Evolutionary conservation across 2,329 filamentous ascomycete species (phyloP).

Genomic region (Ceratocystiopsis brevicomis): DNA sequence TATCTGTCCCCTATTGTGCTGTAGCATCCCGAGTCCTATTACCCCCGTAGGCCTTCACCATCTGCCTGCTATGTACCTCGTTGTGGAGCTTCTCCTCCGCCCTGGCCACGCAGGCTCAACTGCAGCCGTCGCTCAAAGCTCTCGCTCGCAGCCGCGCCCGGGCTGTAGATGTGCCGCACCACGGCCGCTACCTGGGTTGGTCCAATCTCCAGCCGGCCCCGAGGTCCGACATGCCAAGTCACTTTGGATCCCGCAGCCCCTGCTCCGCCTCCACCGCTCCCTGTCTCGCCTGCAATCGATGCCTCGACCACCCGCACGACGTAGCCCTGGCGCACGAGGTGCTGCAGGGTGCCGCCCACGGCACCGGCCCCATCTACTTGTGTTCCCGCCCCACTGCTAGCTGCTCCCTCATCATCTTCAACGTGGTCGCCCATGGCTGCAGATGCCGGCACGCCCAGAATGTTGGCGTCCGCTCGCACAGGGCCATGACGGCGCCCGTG

Average conservation of each 20-base stretch:
- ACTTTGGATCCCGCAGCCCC: conserved; percentile 20
- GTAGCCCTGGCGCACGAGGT: conserved; percentile 68
- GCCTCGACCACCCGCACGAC: conserved; percentile 54
- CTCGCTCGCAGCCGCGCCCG: conserved; percentile 24
- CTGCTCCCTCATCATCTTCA: conserved; percentile 8
- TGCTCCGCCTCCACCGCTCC: not conserved
- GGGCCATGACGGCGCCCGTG: conserved; percentile 17
- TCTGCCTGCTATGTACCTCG: too few relatives aligned
- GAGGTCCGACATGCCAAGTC: conserved; percentile 68
- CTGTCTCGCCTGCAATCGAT: conserved; percentile 39
- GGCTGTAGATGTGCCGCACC: conserved; percentile 37
- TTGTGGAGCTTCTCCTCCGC: too few relatives aligned
- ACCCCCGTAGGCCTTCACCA: too few relatives aligned
- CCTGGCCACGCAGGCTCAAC: conserved; percentile 33
- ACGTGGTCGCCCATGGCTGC: conserved; percentile 8
- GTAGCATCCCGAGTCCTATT: too few relatives aligned
- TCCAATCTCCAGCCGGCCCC: conserved; percentile 72
- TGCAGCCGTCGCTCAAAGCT: conserved; percentile 41
- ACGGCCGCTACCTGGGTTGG: conserved; percentile 55
- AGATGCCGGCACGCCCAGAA: conserved; percentile 31
- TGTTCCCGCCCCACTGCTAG: not conserved
- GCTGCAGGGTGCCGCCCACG: conserved; percentile 18
- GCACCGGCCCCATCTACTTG: not conserved
- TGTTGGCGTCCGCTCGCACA: conserved; percentile 36
- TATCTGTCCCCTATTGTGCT: too few relatives aligned